phyloP scores from a whole-genome alignment of 352 stramenopile genomes.

The Blastocystis sp. region DNA sequence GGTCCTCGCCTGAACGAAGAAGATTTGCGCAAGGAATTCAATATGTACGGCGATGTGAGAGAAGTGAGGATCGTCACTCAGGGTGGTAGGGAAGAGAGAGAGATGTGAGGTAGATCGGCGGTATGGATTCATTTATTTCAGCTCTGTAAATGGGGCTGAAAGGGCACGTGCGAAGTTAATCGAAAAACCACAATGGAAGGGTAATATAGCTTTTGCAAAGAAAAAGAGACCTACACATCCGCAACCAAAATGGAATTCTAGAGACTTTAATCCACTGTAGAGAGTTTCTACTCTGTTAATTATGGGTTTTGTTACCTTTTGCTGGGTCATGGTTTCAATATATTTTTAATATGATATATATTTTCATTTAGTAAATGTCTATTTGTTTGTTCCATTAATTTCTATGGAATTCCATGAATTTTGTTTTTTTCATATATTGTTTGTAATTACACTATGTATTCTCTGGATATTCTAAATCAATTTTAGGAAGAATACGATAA shows the following conservation, averaged over 20 bases:
- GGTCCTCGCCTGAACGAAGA: neutral
- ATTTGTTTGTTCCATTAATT: too few relatives aligned
- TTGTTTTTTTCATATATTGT: too few relatives aligned
- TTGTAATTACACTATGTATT: too few relatives aligned
- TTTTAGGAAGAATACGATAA: too few relatives aligned
- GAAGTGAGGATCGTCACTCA: neutral
- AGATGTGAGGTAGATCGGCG: neutral
- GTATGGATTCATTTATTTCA: conserved; percentile 18
- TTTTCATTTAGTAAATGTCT: too few relatives aligned
- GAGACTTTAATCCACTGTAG: neutral
- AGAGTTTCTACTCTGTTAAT: too few relatives aligned
- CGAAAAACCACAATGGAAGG: neutral
- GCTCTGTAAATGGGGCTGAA: neutral
- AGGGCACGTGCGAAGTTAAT: neutral
- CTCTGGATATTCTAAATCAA: too few relatives aligned
- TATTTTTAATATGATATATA: too few relatives aligned
- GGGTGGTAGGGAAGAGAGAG: neutral
- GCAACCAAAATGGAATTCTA: neutral
- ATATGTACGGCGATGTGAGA: neutral
- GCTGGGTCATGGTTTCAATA: too few relatives aligned
- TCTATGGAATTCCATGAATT: too few relatives aligned
- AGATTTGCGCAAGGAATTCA: neutral
- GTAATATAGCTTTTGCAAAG: conserved; percentile 7
- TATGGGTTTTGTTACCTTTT: too few relatives aligned
- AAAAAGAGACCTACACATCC: neutral